Evolutionary conservation across 495 filamentous ascomycete species (phyloP).

Genomic region (Hyaloscypha variabilis): DNA sequence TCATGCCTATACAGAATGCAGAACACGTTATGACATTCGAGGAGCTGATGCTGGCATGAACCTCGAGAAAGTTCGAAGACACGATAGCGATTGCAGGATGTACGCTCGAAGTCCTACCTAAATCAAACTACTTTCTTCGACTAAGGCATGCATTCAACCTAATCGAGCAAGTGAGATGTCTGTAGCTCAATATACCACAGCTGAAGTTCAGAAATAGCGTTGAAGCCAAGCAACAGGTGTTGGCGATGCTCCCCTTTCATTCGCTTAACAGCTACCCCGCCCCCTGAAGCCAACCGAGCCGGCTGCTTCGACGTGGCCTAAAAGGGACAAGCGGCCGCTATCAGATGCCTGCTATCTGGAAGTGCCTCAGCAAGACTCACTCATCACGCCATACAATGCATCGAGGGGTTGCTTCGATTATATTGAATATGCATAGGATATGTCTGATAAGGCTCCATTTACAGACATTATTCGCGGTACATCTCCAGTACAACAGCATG

Average conservation of each 20-base stretch:
- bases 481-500: not conserved
- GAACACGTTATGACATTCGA: not conserved
- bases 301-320: not conserved
- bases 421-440: not conserved
- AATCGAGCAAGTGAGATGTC: not conserved
- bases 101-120: no score
- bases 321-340: no score
- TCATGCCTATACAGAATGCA: not conserved
- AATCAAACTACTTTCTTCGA: not conserved
- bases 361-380: not conserved
- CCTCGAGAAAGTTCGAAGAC: not conserved
- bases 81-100: no score
- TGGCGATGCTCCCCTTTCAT: slow-evolving; percentile 10
- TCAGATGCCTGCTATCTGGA: no score
- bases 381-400: not conserved
- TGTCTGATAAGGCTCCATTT: not conserved
- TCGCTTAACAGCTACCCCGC: slow-evolving; percentile 13
- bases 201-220: not conserved
- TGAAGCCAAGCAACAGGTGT: not conserved
- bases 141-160: slow-evolving; percentile 3
- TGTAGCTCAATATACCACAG: not conserved
- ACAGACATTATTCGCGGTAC: not conserved
- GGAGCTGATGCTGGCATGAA: not conserved
- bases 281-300: not conserved
- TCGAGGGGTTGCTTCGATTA: not conserved